phyloP scores from a whole-genome alignment of 352 stramenopile species.

The Globisporangium polare region DNA sequence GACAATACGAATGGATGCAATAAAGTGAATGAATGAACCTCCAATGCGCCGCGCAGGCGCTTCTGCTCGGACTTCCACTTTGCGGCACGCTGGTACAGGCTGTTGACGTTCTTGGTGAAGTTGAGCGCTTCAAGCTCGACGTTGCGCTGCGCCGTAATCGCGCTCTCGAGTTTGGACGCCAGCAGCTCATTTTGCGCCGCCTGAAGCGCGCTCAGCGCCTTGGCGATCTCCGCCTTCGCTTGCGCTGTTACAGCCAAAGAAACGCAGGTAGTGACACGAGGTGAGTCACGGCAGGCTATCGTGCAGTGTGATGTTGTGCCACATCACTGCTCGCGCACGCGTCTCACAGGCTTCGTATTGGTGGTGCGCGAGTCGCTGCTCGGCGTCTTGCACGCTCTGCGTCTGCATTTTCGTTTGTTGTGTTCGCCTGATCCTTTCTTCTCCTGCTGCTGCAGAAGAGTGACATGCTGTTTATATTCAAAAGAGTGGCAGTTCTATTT shows the following conservation, averaged over 20 bases:
- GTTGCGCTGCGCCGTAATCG: conserved; percentile 45
- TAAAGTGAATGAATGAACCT: conserved; percentile 12
- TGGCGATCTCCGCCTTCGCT: conserved; percentile 26
- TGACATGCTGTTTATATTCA: no score
- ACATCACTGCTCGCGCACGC: no score
- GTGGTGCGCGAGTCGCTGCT: conserved; percentile 29
- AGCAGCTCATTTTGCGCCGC: conserved; percentile 33
- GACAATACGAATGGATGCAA: no score
- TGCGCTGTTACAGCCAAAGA: conserved; percentile 9
- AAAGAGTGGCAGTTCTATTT: no score
- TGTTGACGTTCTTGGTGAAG: conserved; percentile 61
- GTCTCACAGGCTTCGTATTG: conserved; percentile 19
- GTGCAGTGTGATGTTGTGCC: no score
- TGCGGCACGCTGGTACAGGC: conserved; percentile 47
- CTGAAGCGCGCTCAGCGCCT: conserved; percentile 39
- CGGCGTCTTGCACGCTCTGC: conserved; percentile 22
- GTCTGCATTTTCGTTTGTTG: conserved; percentile 3
- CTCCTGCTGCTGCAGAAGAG: not conserved
- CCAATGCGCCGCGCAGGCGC: conserved; percentile 41
- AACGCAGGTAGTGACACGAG: not conserved
- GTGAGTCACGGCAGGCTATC: no score
- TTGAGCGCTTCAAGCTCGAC: conserved; percentile 55
- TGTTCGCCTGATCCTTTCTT: not conserved
- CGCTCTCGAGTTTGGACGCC: conserved; percentile 40
- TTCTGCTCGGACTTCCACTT: conserved; percentile 73